These are phyloP conservation scores for Sporodiniella umbellata DNA, from an alignment of 371 early-diverging fungal genomes.

Conservation along the genomic window DNA sequence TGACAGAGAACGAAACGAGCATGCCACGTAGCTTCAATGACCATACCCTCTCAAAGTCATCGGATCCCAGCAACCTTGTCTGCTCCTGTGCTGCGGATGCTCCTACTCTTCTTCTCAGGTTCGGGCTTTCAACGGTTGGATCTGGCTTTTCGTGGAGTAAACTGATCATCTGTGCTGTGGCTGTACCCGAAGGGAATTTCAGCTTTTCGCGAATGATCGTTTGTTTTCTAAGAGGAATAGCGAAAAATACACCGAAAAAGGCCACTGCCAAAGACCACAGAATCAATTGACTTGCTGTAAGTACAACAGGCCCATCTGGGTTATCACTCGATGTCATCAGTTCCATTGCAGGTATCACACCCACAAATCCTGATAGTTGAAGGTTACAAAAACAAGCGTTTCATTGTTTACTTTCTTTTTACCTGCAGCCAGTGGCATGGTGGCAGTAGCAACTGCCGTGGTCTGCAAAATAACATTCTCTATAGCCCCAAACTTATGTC, in stretches of 20 bases:
- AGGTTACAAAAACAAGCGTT: neutral
- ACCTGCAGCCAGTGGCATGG: conserved; percentile 82
- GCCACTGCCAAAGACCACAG: conserved; percentile 82
- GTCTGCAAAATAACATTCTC: conserved; percentile 85
- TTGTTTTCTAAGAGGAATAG: conserved; percentile 78
- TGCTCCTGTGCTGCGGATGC: neutral
- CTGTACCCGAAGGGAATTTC: conserved; percentile 84
- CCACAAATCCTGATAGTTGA: conserved; percentile 60
- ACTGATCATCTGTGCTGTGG: conserved; percentile 85
- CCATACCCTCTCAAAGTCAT: conserved; percentile 57
- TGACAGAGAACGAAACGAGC: conserved; percentile 53
- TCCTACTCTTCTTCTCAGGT: neutral
- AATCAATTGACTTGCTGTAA: conserved; percentile 52
- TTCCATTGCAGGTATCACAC: conserved; percentile 73
- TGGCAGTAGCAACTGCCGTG: conserved; percentile 80
- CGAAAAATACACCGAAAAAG: conserved; percentile 90
- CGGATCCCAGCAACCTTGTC: neutral
- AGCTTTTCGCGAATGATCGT: conserved; percentile 79
- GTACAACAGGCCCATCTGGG: conserved; percentile 42
- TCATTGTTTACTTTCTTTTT: neutral
- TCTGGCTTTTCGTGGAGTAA: conserved; percentile 61
- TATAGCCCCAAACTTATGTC: conserved; percentile 62
- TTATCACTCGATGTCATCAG: conserved; percentile 58
- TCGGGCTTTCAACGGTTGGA: conserved; percentile 2
- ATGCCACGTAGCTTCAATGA: conserved; percentile 53